Base-by-base conservation (phyloP, 768 basidiomycete species). In the Tephrocybe rancida region DNA sequence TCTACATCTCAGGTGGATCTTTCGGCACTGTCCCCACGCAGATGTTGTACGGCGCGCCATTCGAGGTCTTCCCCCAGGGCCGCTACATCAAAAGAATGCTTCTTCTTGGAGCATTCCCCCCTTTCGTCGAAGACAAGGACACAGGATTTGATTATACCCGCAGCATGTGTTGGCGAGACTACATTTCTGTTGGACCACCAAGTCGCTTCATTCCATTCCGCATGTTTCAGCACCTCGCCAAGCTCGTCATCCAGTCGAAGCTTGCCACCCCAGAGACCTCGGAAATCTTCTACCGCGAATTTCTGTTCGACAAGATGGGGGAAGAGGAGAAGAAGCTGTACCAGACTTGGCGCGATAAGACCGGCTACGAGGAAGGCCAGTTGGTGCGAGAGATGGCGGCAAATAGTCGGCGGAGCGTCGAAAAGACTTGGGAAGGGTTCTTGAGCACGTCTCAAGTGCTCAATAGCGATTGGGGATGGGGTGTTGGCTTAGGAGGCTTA, bases 21-120 rank as follows among this genome's bases (percentile, higher is more conserved):
- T 78, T 74, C 51, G 81, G 80, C 18, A 77, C 73, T 5, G 68
- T 71, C 6, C 67, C 77, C 2, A 70, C 79, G 2, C 80, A 82
- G 66, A 80, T 82, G 37, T 52, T 82, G 11, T 81, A 79, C 44
- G 79, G 79, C 2, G 71, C 76, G 0, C 65, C 79, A 0, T 81
- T 78, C 61, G 69, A 74, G 57, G 50, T 61, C 26, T 82, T 82
- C 51, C 75, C 76, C 14, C 68, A 72, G 32, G 80, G 79, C 24
- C 70, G 70, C n/a, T 55, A 65, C 49, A 72, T 81, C 56, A 65
- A 58, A 19, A 74, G 76, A 0, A 63, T 77, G 55, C 56, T 82
- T 24, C 69, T 82, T 39, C 56, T 72, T 24, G 73, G 62, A 3
- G 60, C 79, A 0, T 49, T 76, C 61, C 60, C 74, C 9, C 79